Conservation (phyloP, 2,329 filamentous ascomycete genomes). For the Phaeoacremonium minimum region DNA sequence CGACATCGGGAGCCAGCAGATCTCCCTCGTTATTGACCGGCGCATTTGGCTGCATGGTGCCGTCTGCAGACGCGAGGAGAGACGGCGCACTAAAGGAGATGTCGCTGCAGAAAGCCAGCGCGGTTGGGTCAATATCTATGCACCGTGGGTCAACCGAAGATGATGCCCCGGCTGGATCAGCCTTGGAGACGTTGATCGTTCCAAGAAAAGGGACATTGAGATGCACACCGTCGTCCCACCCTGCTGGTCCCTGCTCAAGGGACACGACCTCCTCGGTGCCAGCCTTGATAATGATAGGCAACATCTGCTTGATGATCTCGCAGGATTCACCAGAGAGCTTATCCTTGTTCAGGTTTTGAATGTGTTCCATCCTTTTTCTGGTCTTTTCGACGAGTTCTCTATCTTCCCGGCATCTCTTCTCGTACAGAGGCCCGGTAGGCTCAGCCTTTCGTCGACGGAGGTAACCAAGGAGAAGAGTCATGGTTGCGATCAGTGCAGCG, state of each 20-base stretch:
- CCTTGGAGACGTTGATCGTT: constrained; percentile 35
- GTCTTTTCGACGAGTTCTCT: constrained; percentile 28
- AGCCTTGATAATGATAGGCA: constrained; percentile 32
- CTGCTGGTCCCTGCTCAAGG: constrained; percentile 10
- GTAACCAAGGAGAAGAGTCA: constrained; percentile 46
- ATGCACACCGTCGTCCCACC: constrained; percentile 19
- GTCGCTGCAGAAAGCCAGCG: constrained; percentile 1
- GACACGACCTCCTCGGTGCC: constrained; percentile 4
- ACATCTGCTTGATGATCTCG: constrained; percentile 35
- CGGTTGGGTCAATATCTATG: no score
- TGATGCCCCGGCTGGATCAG: constrained; percentile 1
- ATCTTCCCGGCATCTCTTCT: constrained; percentile 23
- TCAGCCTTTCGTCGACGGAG: constrained; percentile 26
- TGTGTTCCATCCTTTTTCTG: constrained; percentile 29
- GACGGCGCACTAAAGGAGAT: constrained; percentile 6
- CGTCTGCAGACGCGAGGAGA: constrained; percentile 2
- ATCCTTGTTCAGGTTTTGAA: constrained; percentile 32
- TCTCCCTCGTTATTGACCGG: constrained; percentile 1
- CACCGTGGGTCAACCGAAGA: constrained; percentile 1
- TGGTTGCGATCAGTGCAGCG: constrained; percentile 43
- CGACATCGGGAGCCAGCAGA: constrained; percentile 11
- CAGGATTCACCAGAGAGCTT: constrained; percentile 35
- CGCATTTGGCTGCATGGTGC: constrained; percentile 1
- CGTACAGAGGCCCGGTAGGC: constrained; percentile 4
- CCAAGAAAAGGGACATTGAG: constrained; percentile 42